Evolutionary conservation across 768 basidiomycete species (phyloP), one percentile per base, ranked within the genome.

Genomic region (Kwoniella newhampshirensis): DNA sequence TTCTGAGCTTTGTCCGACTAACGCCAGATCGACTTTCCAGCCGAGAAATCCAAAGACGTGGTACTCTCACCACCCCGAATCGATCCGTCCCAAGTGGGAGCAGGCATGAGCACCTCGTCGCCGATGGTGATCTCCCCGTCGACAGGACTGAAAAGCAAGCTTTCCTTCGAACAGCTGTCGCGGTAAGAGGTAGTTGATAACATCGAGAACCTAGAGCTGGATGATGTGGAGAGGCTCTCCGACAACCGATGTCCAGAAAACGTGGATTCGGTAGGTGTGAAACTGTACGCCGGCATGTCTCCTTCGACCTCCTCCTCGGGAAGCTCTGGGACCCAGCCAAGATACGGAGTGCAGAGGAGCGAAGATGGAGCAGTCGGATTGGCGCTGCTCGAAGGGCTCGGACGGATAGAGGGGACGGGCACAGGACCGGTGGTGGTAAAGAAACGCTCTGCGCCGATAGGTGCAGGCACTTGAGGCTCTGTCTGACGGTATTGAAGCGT

Each of bases 151-250:
- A 32, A 32, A 13, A 32, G 32, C 32, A 32, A 32, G 13, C 32
- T 32, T 13, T 32, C 32, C 32, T 32, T 32, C 13, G 32, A 13
- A 6, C 7, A 32, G 13, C 32, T 32, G 13, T 32, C 32, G 7
- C 32, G 7, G 32, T 32, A 32, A 6, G 32, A 32, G 13, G 32
- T 32, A 13, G 40, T 42, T n/a, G 40, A n/a, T 7, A 39, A 56
- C 45, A 30, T 36, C 32, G 44, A 47, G 20, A 37, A 49, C 17
- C 44, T 35, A 11, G 54, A 49, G 7, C 46, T 30, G 3, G 37
- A 35, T 3, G 50, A 58, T 15, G 49, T 58, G 4, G 56, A 58
- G 0, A 51, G 20, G 37, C 56, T 58, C 49, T 58, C 23, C 56
- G 42, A 23, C 45, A 17, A 12, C 12, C n/a, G n/a, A 18, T 27